Conservation (phyloP, 495 filamentous ascomycete genomes). For the Parathielavia hyrcaniae region DNA sequence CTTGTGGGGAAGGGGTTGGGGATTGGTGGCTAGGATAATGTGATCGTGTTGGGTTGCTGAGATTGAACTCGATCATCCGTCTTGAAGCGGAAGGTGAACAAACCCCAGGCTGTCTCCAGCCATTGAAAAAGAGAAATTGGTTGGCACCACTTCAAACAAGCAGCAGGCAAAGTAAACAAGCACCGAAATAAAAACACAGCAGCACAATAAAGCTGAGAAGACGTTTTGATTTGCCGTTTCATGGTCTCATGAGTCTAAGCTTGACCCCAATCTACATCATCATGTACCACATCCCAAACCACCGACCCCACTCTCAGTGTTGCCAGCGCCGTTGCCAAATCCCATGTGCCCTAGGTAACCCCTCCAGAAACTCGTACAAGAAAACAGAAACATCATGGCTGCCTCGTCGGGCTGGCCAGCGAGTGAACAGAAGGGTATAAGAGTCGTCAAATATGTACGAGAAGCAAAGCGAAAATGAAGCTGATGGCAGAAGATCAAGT, state of each 20-base stretch:
- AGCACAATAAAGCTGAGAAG: neutral
- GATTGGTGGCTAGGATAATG: too few species aligned
- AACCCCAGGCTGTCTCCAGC: too few species aligned
- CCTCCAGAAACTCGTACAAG: neutral
- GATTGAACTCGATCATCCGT: too few species aligned
- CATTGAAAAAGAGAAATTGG: too few species aligned
- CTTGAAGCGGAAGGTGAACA: too few species aligned
- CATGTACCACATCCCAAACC: neutral
- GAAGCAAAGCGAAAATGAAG: slow-evolving; percentile 12
- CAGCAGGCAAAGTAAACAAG: neutral
- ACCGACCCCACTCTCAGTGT: neutral
- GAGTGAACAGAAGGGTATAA: slow-evolving; percentile 5
- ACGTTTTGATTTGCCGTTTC: neutral
- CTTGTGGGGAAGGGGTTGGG: too few species aligned
- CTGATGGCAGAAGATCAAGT: neutral
- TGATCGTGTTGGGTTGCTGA: too few species aligned
- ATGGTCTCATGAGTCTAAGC: slow-evolving; percentile 3
- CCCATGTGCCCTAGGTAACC: neutral
- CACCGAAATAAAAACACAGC: neutral
- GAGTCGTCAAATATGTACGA: slow-evolving; percentile 8
- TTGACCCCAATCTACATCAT: slow-evolving; percentile 4
- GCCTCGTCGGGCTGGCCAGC: neutral
- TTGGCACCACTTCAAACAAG: too few species aligned
- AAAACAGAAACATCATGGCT: slow-evolving; percentile 1
- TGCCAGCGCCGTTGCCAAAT: slow-evolving; percentile 1